Evolutionary conservation across 768 basidiomycete genomes (phyloP).

Genomic region (Tulasnella sp.): DNA sequence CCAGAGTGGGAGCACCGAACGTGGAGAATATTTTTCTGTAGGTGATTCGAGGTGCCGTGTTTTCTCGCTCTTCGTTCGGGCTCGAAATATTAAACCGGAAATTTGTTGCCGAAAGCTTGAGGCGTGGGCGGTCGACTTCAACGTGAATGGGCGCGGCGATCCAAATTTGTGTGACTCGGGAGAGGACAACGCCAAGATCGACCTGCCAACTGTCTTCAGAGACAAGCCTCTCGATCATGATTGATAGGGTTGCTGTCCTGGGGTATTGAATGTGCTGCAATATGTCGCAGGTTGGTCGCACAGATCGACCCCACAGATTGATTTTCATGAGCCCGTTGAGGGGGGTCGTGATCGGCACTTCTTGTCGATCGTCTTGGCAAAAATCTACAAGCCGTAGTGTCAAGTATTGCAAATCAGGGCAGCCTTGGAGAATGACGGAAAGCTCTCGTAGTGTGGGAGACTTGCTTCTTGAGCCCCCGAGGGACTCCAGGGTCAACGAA

Average conservation of each 20-base stretch:
- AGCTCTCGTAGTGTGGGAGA: background rate
- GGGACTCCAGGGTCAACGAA: background rate
- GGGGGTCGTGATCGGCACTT: background rate
- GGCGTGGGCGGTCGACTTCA: background rate
- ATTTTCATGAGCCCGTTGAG: background rate
- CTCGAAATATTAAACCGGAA: background rate
- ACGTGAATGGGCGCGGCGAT: background rate
- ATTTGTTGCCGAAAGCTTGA: background rate
- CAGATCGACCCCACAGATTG: background rate
- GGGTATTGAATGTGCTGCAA: background rate
- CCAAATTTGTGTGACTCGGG: background rate
- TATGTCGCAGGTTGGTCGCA: background rate
- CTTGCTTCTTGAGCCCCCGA: background rate
- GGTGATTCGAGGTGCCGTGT: background rate
- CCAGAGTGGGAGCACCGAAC: background rate
- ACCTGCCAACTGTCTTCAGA: background rate
- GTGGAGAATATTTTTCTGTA: background rate
- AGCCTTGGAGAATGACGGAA: background rate
- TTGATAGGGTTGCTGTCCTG: background rate
- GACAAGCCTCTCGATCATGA: background rate
- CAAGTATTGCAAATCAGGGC: background rate
- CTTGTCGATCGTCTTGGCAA: background rate
- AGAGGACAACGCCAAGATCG: background rate
- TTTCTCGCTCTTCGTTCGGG: background rate
- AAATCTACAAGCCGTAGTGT: background rate